phyloP scores from a whole-genome alignment of 352 stramenopile genomes.

The Globisporangium barbulae region DNA sequence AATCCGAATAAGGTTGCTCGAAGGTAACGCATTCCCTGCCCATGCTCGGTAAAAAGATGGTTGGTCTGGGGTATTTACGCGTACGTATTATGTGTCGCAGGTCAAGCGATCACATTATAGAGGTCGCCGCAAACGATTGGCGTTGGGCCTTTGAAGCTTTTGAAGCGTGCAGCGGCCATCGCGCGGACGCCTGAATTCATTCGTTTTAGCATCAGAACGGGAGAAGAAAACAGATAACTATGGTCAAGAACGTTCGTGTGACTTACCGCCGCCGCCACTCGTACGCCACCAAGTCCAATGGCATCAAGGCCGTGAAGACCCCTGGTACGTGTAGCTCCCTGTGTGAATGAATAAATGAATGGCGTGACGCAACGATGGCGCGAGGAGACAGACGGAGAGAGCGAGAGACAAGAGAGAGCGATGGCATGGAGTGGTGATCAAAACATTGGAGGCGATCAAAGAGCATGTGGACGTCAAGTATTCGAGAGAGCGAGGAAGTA shows the following conservation, averaged over 20 bases:
- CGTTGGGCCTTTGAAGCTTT: slow-evolving; percentile 24
- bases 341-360: not conserved
- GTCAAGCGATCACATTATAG: not conserved
- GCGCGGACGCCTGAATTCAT: slow-evolving; percentile 23
- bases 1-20: not conserved
- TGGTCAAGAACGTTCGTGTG: slow-evolving; percentile 94
- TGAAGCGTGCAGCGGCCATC: slow-evolving; percentile 7
- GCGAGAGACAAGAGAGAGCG: not conserved
- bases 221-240: slow-evolving; percentile 75
- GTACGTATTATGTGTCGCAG: not conserved
- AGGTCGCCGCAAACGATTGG: slow-evolving; percentile 40
- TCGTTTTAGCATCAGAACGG: slow-evolving; percentile 61
- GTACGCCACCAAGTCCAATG: slow-evolving; percentile 96
- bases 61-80: slow-evolving; percentile 7
- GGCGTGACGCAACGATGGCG: not conserved
- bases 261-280: slow-evolving; percentile 95
- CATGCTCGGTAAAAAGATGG: not conserved
- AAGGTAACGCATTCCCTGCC: not conserved
- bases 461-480: not conserved
- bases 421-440: not conserved
- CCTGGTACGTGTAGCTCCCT: slow-evolving; percentile 75
- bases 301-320: slow-evolving; percentile 94
- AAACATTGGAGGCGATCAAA: not conserved
- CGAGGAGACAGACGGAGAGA: not conserved
- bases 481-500: not conserved